Evolutionary conservation across 257 asterid species (phyloP), one percentile per base, ranked within the genome.

Genomic region (Verbascum thapsus): DNA sequence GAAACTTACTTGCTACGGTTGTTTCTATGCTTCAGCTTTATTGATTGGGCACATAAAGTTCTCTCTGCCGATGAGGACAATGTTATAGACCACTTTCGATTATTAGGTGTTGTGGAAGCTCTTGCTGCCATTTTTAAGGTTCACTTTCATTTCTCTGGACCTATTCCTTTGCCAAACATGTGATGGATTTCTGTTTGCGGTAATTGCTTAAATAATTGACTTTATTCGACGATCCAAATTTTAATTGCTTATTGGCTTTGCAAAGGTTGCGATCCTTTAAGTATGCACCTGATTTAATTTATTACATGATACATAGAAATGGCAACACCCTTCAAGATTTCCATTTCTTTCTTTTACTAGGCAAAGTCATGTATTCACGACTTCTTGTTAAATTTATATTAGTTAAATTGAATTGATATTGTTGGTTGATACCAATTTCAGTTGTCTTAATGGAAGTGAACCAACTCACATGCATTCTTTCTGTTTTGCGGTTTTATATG

Each of bases 71-170:
- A 41, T 53, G 74, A 87, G 72, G 86, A 79, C 80, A 84, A 56
- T 50, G 74, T 82, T 65, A 69, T 70, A 63, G 85, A 82, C 66
- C 94, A 87, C 76, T 89, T 92, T 66, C 85, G 81, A 73, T 66
- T 92, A 48, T 72, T 89, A 65, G 99, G 99, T 53, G 88, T 73
- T 37, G 81, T 83, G 62, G 99, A 90, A 81, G 91, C 97, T 68
- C 69, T 89, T 64, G 94, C 95, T 71, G 83, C 95, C 75, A 80
- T 81, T 68, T 85, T 84, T 64, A 92, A 92, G 96, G 97, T 91
- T 54, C 6, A 22, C n/a, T 66, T 75, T 66, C 42, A 54, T 53
- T 72, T 64, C 44, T 32, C 8, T 43, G 15, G 53, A 40, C n/a
- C 38, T n/a, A 10, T 15, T 18, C 43, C 42, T 10, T 54, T 37